Percentiles rank a stretch among this genome's conserved stretches.
These are phyloP conservation scores for Pythium myriotylum DNA, from an alignment of 352 stramenopile species.

Conservation along the genomic window DNA sequence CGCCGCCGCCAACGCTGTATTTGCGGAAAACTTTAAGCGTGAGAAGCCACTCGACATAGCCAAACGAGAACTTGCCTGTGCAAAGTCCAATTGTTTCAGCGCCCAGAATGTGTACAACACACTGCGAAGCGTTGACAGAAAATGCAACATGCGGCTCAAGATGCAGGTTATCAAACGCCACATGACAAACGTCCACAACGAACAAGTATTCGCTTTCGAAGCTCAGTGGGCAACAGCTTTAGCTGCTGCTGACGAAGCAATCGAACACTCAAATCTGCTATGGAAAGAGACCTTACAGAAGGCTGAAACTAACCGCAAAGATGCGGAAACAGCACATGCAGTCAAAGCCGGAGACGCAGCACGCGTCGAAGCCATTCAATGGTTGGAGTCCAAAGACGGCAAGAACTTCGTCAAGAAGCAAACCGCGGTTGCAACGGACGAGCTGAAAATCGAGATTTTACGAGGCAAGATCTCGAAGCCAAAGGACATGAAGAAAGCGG, in stretches of 20 bases:
- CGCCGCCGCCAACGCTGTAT: slow-evolving; percentile 44
- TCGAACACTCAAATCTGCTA: slow-evolving; percentile 35
- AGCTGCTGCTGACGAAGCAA: slow-evolving; percentile 27
- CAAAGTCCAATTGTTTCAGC: slow-evolving; percentile 23
- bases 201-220: slow-evolving; percentile 17
- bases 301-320: slow-evolving; percentile 42
- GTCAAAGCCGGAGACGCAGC: slow-evolving; percentile 23
- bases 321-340: slow-evolving; percentile 39
- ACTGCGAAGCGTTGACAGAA: slow-evolving; percentile 45
- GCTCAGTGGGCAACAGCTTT: slow-evolving; percentile 38
- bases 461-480: slow-evolving; percentile 53
- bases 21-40: slow-evolving; percentile 56
- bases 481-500: slow-evolving; percentile 57
- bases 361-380: slow-evolving; percentile 35
- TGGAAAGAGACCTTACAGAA: slow-evolving; percentile 40
- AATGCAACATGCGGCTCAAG: slow-evolving; percentile 63
- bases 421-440: slow-evolving; percentile 34
- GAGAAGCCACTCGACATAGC: slow-evolving; percentile 67
- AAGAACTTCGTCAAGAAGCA: slow-evolving; percentile 68
- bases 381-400: slow-evolving; percentile 68
- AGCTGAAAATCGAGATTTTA: slow-evolving; percentile 57
- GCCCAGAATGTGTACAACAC: slow-evolving; percentile 42
- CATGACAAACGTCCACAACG: slow-evolving; percentile 20
- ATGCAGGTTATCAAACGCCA: slow-evolving; percentile 59
- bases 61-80: slow-evolving; percentile 38